Evolutionary conservation across 1,284 basidiomycete species (phyloP), one percentile per base, ranked within the genome.

Genomic region (Singerocomus rubriflavus): DNA sequence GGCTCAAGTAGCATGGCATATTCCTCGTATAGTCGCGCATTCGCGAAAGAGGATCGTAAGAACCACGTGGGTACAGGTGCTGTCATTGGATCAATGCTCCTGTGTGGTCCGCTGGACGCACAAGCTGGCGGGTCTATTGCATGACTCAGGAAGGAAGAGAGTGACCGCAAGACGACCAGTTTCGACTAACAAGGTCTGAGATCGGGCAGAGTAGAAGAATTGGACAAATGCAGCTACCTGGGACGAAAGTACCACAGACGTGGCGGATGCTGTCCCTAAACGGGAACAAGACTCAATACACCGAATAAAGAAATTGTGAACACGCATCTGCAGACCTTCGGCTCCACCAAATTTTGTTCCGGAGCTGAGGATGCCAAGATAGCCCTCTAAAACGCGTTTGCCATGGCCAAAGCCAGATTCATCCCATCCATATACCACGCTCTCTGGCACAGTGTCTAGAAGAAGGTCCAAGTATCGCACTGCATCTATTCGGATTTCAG

Each of bases 401-500:
- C 85, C 86, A 59, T 85, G 81, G 16, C 72, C 71, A 29, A 67
- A 63, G 16, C 66, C 70, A 21, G 63, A 68, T 41, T 73, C 72
- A 39, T 77, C 77, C 88, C 91, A 93, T 2, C 85, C 84, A 41
- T 75, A 72, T 2, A 87, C 80, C 13, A 94, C 81, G 9, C 78
- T 72, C 13, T 77, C 73, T 1, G 93, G 91, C 4, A 90, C 80
- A 44, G 78, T 66, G 32, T 88, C 84, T 3, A 98, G 76, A 32
- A 94, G 78, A 13, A 97, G 68, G 61, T 91, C 81, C 44, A 99
- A 71, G 55, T 95, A 81, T 26, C 84, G 82, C 55, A 96, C 78
- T 1, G 93, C 93, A 64, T 98, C 96, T 39, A 98, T 78, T 9
- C 93, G 80, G 51, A 98, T 91, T 61, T 95, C 91, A 9, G 93